A percentile compares a stretch with the other conserved stretches of the same genome.
phyloP scores from a whole-genome alignment of 176 grass and related monocot genomes.

The Juncus effusus region DNA sequence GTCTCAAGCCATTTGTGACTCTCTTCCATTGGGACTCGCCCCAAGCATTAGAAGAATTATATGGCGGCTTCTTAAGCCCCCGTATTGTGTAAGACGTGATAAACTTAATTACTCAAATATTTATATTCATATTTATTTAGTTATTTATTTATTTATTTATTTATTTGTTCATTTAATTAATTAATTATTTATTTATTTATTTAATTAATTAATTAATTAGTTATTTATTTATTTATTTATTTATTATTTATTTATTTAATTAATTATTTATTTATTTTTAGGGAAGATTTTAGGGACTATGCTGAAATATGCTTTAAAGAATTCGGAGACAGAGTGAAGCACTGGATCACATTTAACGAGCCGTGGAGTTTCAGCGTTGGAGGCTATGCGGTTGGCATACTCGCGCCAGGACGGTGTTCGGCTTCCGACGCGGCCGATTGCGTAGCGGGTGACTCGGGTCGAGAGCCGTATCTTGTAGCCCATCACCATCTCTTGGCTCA shows the following conservation, averaged over 20 bases:
- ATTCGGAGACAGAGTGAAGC: slow-evolving; percentile 73
- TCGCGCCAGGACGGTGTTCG: slow-evolving; percentile 74
- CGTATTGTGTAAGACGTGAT: slow-evolving; percentile 55
- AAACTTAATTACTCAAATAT: no score
- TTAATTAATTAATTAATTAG: no score
- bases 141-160: no score
- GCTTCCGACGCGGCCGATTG: slow-evolving; percentile 27
- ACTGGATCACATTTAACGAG: slow-evolving; percentile 89
- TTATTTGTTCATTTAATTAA: no score
- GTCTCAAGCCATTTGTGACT: slow-evolving; percentile 71
- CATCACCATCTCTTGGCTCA: slow-evolving; percentile 75
- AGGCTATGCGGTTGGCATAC: slow-evolving; percentile 46
- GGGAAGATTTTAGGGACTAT: slow-evolving; percentile 64
- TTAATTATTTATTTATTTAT: no score
- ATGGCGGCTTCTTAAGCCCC: slow-evolving; percentile 65
- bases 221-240: not conserved
- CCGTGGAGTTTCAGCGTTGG: slow-evolving; percentile 71
- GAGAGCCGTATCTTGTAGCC: slow-evolving; percentile 65
- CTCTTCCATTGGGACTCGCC: slow-evolving; percentile 93
- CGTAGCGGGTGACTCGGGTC: slow-evolving; percentile 55
- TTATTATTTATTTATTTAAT: no score
- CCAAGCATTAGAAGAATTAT: slow-evolving; percentile 63
- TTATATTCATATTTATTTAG: no score
- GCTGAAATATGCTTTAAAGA: slow-evolving; percentile 67
- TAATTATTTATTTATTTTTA: slow-evolving; percentile 26